A percentile compares a stretch with the other conserved stretches of the same genome.
These are phyloP conservation scores for Yamadazyma sp. DNA, from an alignment of 1,139 yeast species.

Conservation along the genomic window DNA sequence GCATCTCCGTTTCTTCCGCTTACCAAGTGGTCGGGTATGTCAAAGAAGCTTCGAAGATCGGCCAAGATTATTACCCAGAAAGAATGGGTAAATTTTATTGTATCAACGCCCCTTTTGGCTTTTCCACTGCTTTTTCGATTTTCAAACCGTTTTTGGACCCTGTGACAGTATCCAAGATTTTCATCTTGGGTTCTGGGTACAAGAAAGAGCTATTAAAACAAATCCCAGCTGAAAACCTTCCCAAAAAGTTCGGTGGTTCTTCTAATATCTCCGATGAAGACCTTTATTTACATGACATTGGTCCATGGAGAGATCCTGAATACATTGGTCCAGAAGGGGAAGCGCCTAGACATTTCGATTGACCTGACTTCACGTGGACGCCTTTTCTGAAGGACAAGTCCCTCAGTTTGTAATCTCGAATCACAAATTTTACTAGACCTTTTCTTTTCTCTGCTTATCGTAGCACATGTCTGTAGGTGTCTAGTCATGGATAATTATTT, in stretches of 20 bases:
- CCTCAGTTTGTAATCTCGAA: too few relatives aligned
- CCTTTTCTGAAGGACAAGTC: too few relatives aligned
- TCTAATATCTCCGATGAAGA: constrained; percentile 72
- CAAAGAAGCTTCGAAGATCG: constrained; percentile 87
- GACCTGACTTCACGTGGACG: too few relatives aligned
- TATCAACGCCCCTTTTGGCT: constrained; percentile 96
- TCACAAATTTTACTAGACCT: too few relatives aligned
- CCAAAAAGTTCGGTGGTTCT: constrained; percentile 84
- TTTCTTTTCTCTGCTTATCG: too few relatives aligned
- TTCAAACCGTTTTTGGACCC: constrained; percentile 96
- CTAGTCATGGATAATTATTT: too few relatives aligned
- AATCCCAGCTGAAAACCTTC: constrained; percentile 90
- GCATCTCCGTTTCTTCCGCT: constrained; percentile 82
- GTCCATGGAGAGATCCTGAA: constrained; percentile 94
- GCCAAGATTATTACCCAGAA: constrained; percentile 98
- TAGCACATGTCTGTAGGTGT: too few relatives aligned
- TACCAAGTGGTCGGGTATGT: constrained; percentile 84
- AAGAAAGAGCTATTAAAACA: constrained; percentile 82
- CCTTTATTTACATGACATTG: constrained; percentile 82
- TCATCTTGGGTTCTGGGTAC: constrained; percentile 78
- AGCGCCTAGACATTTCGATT: constrained; percentile 57
- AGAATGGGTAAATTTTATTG: constrained; percentile 97
- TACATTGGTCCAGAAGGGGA: constrained; percentile 86
- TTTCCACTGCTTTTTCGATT: constrained; percentile 85
- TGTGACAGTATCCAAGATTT: constrained; percentile 94